Conservation (phyloP, 1,139 yeast genomes). For the Saccharomyces hybrid region DNA sequence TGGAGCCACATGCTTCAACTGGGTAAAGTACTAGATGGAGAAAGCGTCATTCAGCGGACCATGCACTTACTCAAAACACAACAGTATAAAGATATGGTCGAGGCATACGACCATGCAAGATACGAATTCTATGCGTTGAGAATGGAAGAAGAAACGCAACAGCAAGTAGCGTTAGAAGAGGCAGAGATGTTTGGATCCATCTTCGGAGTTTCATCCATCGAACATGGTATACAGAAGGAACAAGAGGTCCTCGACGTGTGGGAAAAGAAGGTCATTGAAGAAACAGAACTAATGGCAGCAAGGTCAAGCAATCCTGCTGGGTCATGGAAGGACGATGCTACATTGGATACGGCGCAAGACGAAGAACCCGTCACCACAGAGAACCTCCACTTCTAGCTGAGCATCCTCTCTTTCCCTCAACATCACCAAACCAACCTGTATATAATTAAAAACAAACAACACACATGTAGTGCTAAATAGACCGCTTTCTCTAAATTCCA, state of each 20-base stretch:
- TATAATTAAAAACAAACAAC: background rate
- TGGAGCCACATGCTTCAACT: conserved; percentile 77
- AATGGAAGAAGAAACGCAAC: conserved; percentile 74
- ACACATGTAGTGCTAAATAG: background rate
- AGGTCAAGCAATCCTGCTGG: conserved; percentile 40
- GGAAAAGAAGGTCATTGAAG: conserved; percentile 61
- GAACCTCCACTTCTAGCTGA: background rate
- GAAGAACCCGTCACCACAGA: background rate
- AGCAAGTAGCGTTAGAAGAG: conserved; percentile 75
- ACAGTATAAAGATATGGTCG: conserved; percentile 39
- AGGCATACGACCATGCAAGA: conserved; percentile 81
- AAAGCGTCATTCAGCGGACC: conserved; percentile 88
- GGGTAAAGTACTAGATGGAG: conserved; percentile 77
- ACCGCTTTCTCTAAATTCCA: background rate
- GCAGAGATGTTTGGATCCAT: conserved; percentile 78
- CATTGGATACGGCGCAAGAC: background rate
- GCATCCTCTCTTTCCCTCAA: background rate
- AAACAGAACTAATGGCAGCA: conserved; percentile 43
- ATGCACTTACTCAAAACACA: conserved; percentile 50
- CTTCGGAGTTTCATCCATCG: conserved; percentile 53
- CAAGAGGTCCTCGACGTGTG: conserved; percentile 64
- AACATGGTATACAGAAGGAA: conserved; percentile 64
- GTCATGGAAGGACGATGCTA: conserved; percentile 24
- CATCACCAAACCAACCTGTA: background rate
- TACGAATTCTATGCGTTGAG: conserved; percentile 81